Conservation (phyloP, 1,284 basidiomycete genomes). For the Mycosarcoma mackinlayi region DNA sequence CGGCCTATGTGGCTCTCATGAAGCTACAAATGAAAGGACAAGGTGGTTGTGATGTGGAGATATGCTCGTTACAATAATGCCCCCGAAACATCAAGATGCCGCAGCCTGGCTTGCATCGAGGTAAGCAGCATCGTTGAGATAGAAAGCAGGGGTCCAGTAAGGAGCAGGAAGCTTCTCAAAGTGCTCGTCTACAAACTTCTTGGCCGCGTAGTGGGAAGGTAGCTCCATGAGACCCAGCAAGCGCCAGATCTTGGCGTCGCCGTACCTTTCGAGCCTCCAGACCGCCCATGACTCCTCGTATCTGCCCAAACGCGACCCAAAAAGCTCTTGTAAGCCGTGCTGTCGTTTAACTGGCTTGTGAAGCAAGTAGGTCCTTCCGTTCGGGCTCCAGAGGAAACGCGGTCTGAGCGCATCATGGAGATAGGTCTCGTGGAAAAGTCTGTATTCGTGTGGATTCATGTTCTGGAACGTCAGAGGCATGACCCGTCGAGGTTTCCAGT, state of each 20-base stretch:
- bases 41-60: no score
- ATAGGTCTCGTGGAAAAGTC: neutral
- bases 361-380: neutral
- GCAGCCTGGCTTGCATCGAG: conserved; percentile 1
- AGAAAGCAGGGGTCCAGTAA: neutral
- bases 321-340: neutral
- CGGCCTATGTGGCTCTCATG: no score
- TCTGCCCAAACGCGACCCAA: neutral
- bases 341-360: neutral
- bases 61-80: no score
- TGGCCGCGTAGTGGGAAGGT: neutral
- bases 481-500: neutral
- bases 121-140: neutral
- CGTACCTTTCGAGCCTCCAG: conserved; percentile 1
- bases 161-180: neutral
- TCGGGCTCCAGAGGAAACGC: neutral
- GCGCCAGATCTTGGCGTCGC: neutral
- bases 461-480: neutral
- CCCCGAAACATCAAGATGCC: no score
- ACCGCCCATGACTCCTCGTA: neutral
- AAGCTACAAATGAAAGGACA: no score
- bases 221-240: conserved; percentile 1
- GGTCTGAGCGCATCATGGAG: neutral
- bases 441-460: neutral
- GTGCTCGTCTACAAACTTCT: neutral